Percentiles rank a stretch among this genome's conserved stretches.
Conservation (phyloP, 306 rosid genomes). For the Ziziphus jujuba region DNA sequence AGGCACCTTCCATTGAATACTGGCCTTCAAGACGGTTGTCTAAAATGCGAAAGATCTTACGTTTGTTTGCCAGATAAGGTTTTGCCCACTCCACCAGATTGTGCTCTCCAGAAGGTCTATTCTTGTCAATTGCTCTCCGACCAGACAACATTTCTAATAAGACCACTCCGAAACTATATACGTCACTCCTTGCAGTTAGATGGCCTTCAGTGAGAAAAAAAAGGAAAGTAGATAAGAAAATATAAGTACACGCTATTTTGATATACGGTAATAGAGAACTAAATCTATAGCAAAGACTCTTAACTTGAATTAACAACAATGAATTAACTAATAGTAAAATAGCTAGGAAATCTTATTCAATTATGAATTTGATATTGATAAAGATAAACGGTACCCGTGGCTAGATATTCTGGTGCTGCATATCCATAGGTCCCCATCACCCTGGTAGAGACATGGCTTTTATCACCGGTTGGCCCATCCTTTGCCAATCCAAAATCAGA, state of each 20-base stretch:
- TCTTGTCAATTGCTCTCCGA: constrained; percentile 52
- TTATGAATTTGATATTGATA: background rate
- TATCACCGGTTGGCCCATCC: constrained; percentile 58
- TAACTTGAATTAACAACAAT: background rate
- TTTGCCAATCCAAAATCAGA: constrained; percentile 59
- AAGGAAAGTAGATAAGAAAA: constrained; percentile 11
- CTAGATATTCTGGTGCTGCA: constrained; percentile 57
- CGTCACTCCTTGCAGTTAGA: constrained; percentile 49
- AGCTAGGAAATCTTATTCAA: background rate
- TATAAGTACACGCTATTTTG: background rate
- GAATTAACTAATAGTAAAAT: background rate
- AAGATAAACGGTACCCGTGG: constrained; percentile 37
- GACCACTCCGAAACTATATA: constrained; percentile 55
- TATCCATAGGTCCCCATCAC: constrained; percentile 60
- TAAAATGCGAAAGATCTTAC: constrained; percentile 45
- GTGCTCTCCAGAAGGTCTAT: constrained; percentile 48
- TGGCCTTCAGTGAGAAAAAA: constrained; percentile 37
- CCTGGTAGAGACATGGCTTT: constrained; percentile 55
- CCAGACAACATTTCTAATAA: constrained; percentile 50
- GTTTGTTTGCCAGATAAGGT: constrained; percentile 44
- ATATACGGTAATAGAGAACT: background rate
- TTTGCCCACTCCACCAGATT: constrained; percentile 51
- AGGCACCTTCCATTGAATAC: constrained; percentile 43
- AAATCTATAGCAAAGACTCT: constrained; percentile 3
- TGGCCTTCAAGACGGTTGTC: constrained; percentile 48